Percentiles rank a stretch among this genome's conserved stretches.
Evolutionary conservation across 2,329 filamentous ascomycete genomes (phyloP).

Genomic region (Phialophora macrospora): DNA sequence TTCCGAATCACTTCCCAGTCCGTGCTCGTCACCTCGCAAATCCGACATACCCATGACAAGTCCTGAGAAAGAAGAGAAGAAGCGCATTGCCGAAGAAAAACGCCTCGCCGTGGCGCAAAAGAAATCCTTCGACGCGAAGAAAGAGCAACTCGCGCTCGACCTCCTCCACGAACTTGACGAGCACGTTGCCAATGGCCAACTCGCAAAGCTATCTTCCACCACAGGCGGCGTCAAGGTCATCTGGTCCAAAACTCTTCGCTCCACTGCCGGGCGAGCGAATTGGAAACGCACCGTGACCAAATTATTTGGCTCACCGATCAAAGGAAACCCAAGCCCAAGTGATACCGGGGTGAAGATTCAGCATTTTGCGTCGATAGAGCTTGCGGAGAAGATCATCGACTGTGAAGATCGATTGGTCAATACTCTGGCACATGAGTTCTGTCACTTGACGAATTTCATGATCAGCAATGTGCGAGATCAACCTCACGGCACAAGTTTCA

Average conservation of each 20-base stretch:
- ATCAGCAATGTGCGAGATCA: slow-evolving; percentile 73
- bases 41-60: slow-evolving; percentile 38
- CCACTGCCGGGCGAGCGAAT: slow-evolving; percentile 69
- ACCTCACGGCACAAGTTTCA: slow-evolving; percentile 85
- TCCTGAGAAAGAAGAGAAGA: slow-evolving; percentile 37
- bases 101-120: slow-evolving; percentile 46
- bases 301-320: slow-evolving; percentile 38
- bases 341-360: slow-evolving; percentile 41
- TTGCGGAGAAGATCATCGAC: slow-evolving; percentile 86
- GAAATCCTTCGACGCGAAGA: slow-evolving; percentile 60
- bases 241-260: slow-evolving; percentile 67
- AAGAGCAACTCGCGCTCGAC: slow-evolving; percentile 57
- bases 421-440: slow-evolving; percentile 95
- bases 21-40: slow-evolving; percentile 36
- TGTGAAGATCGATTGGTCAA: slow-evolving; percentile 78
- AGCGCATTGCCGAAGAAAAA: slow-evolving; percentile 42
- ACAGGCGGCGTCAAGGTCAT: slow-evolving; percentile 64
- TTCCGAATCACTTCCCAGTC: slow-evolving; percentile 40
- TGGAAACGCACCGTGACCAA: slow-evolving; percentile 67
- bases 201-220: slow-evolving; percentile 54
- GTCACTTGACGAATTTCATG: slow-evolving; percentile 92
- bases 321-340: slow-evolving; percentile 26
- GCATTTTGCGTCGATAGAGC: slow-evolving; percentile 79
- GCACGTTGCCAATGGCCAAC: slow-evolving; percentile 55
- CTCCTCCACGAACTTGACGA: slow-evolving; percentile 64